Base-by-base conservation (phyloP, 768 basidiomycete species). In the Tylopilus vinaceipallidus region DNA sequence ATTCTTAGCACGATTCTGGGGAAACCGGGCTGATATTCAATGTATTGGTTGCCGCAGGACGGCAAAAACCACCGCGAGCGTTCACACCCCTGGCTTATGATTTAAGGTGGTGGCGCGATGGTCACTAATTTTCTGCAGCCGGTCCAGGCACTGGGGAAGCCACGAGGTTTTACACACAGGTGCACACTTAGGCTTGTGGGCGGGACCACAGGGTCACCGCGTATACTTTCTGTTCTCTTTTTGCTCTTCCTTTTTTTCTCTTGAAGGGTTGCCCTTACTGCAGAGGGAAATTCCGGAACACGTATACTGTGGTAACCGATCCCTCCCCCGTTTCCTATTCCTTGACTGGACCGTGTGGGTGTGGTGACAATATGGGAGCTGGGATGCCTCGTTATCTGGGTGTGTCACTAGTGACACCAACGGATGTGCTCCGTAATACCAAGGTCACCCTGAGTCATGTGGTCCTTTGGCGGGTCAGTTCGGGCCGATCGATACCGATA, bases 61-160 rank as follows among this genome's bases (percentile, higher is more conserved):
- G 11, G 22, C 12, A 34, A 58, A 54, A 53, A 2, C 41, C 37
- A 3, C 52, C 48, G 57, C 48, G 53, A 56, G 33, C 17, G 34
- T 58, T 59, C 51, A 43, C 51, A 35, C 37, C 16, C 17, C 19
- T 27, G n/a, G 32, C 6, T 35, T 12, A 27, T 27, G 17, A 14
- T 30, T 27, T 6, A 47, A 22, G 26, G 13, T 20, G 23, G 23
- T 24, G 16, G n/a, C 32, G 13, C 48, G 37, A 49, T 30, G 20
- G n/a, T 32, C 22, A 16, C n/a, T 34, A 26, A 55, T 22, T 32
- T 13, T 35, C 33, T 22, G 19, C n/a, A 41, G 23, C 13, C n/a
- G n/a, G 45, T n/a, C 33, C 38, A 23, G 45, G 20, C 42, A 29
- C 26, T 19, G 38, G 33, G 13, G 24, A 49, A 12, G 22, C 19